Evolutionary conservation across 108 stramenopile species (phyloP).

Genomic region (Epipyxis sp.): DNA sequence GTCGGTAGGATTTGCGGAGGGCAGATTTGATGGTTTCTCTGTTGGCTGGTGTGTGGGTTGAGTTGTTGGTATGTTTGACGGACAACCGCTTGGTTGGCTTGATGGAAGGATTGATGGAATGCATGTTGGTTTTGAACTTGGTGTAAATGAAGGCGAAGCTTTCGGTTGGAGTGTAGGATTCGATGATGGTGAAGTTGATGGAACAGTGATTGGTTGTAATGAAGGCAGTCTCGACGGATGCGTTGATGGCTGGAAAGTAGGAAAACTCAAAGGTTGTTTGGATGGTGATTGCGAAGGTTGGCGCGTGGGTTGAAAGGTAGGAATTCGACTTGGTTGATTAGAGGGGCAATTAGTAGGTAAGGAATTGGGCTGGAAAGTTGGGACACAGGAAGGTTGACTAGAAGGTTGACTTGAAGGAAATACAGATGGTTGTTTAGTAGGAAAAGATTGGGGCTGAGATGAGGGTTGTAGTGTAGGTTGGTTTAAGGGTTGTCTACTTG

Average conservation of each 20-base stretch:
- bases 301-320: too few species aligned
- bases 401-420: neutral
- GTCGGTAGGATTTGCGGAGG: slow-evolving; percentile 13
- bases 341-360: too few species aligned
- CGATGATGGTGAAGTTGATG: neutral
- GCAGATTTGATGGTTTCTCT: neutral
- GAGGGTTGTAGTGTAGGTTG: neutral
- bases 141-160: neutral
- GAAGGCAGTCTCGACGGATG: neutral
- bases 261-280: too few species aligned
- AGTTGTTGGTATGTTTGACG: neutral
- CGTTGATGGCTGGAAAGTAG: too few species aligned
- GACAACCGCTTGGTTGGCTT: neutral
- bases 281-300: too few species aligned
- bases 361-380: neutral
- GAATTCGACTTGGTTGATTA: too few species aligned
- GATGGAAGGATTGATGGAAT: neutral
- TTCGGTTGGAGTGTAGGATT: neutral
- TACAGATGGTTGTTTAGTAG: neutral
- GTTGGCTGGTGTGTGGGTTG: slow-evolving; percentile 10
- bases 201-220: neutral
- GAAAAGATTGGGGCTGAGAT: neutral
- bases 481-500: too few species aligned
- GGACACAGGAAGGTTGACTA: neutral
- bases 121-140: neutral